Percentiles rank a stretch among this genome's conserved stretches.
phyloP scores from a whole-genome alignment of 2,329 filamentous ascomycete genomes.

The Trichoderma semiorbis region DNA sequence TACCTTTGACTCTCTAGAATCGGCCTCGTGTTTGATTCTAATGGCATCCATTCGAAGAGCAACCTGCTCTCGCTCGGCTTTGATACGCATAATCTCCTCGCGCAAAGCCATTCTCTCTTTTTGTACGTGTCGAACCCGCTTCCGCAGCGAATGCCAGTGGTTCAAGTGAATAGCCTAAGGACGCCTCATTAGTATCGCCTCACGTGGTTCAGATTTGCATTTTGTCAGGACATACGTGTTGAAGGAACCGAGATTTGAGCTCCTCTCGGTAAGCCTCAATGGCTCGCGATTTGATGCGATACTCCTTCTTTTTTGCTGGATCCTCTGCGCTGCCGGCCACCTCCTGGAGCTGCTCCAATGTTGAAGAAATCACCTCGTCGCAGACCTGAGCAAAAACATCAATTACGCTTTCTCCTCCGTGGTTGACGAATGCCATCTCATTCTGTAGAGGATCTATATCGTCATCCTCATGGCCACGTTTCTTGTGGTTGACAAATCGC shows the following conservation, averaged over 20 bases:
- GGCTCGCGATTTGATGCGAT: constrained; percentile 52
- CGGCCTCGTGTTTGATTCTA: constrained; percentile 56
- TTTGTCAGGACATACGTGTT: constrained; percentile 48
- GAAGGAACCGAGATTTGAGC: constrained; percentile 51
- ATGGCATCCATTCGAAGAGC: constrained; percentile 61
- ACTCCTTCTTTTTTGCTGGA: constrained; percentile 49
- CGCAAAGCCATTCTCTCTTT: constrained; percentile 55
- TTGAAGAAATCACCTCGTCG: constrained; percentile 55
- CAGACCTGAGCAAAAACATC: constrained; percentile 62
- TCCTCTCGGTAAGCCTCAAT: constrained; percentile 59
- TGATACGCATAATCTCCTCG: constrained; percentile 57
- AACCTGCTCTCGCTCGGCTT: constrained; percentile 59
- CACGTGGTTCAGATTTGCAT: background rate
- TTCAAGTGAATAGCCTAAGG: constrained; percentile 56
- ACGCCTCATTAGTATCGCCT: background rate
- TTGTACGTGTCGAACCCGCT: constrained; percentile 55
- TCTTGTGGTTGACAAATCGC: constrained; percentile 51
- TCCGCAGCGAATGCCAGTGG: constrained; percentile 54
- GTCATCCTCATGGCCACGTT: constrained; percentile 39
- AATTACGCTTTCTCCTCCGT: constrained; percentile 56
- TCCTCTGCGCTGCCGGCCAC: constrained; percentile 39
- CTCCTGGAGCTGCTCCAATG: constrained; percentile 46
- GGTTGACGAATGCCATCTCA: constrained; percentile 53
- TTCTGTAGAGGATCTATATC: constrained; percentile 44
- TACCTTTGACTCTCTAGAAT: constrained; percentile 51